Evolutionary conservation across 176 grass and related monocot genomes (phyloP), one percentile per base, ranked within the genome.

Genomic region (Musa itinerans): DNA sequence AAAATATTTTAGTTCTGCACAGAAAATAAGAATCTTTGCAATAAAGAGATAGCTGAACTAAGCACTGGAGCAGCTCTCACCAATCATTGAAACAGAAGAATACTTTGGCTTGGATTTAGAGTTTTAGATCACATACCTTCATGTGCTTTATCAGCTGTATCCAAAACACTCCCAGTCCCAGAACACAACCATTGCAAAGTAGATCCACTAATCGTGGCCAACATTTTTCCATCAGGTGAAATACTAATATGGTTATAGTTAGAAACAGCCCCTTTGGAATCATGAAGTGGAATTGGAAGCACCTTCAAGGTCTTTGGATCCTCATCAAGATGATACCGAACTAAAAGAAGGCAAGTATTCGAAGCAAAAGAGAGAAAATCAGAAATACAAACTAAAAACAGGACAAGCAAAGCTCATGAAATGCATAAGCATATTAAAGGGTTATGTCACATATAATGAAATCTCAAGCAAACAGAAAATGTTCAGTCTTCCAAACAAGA

Each of bases 311-410:
- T 92, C 83, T 99, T 99, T 5, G 91, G 96, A 56, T 99, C 96
- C 87, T 94, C 96, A 22, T 94, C 96, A 76, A 99, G 90, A 83
- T 99, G 91, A 78, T 99, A 99, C 43, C 91, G 83, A 70, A 99
- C 91, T 99, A 79, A 68, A 83, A 58, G 20, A 79, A 78, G 21
- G 9, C 72, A 50, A 50, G 43, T 72, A 79, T 81, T 52, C 87
- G 58, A 77, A 54, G 50, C 11, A 8, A 9, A 78, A 68, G 72
- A 71, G 72, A 10, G 29, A 67, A 23, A 34, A 10, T 27, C 11
- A 56, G 22, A 16, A 55, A 24, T 56, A 54, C 11, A 26, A 26
- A 29, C 6, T 54, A 54, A 54, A 73, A 54, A 23, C 20, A 13
- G 14, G 14, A 69, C 5, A n/a, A 17, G 49, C 19, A 49, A 26